Conservation (phyloP, 768 basidiomycete species). For the Chalciporus sphaerocephalus region DNA sequence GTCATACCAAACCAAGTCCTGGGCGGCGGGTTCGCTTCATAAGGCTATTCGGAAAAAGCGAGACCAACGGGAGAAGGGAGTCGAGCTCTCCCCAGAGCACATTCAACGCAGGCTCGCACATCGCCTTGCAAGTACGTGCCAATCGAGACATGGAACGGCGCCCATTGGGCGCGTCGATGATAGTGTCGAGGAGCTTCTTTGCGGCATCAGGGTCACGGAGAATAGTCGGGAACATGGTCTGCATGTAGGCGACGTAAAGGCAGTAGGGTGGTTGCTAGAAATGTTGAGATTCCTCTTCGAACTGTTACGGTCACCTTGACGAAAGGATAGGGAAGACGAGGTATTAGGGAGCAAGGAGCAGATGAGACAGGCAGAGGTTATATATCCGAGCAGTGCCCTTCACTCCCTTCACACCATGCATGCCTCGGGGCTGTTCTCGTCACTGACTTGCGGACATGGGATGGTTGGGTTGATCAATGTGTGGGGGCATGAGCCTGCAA, state of each 20-base stretch:
- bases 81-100: conserved; percentile 77
- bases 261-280: conserved; percentile 30
- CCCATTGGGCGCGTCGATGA: conserved; percentile 57
- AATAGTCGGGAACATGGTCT: conserved; percentile 50
- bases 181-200: conserved; percentile 46
- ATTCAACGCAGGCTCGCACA: conserved; percentile 67
- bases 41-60: conserved; percentile 62
- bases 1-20: conserved; percentile 70
- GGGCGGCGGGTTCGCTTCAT: conserved; percentile 69
- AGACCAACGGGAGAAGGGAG: conserved; percentile 66
- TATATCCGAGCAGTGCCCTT: conserved; percentile 37
- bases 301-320: conserved; percentile 30
- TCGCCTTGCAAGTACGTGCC: conserved; percentile 69
- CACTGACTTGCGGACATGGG: conserved; percentile 31
- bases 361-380: conserved; percentile 32
- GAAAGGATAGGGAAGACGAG: conserved; percentile 31
- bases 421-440: conserved; percentile 22
- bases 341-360: conserved; percentile 37
- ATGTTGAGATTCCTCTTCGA: conserved; percentile 24
- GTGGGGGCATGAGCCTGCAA: conserved; percentile 18
- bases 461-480: conserved; percentile 26
- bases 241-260: conserved; percentile 45
- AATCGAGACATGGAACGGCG: conserved; percentile 65
- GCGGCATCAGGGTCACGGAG: conserved; percentile 61
- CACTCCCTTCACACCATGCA: conserved; percentile 44